phyloP scores from a whole-genome alignment of 495 filamentous ascomycete species.

The Lophium mytilinum region DNA sequence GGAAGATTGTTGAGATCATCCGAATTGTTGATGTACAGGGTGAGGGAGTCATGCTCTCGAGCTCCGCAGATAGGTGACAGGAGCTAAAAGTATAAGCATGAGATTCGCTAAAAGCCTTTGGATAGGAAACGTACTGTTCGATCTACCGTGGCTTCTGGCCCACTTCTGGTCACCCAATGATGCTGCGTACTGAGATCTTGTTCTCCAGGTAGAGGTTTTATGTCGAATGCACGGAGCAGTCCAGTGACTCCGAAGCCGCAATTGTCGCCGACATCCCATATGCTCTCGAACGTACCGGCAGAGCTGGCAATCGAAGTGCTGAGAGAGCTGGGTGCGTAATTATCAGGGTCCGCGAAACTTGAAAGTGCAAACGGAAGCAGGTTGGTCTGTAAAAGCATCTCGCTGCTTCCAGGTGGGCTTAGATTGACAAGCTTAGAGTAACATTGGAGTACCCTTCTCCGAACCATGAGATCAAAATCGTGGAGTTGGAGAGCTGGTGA shows the following conservation, averaged over 20 bases:
- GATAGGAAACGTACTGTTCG: constrained; percentile 41
- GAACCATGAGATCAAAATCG: constrained; percentile 88
- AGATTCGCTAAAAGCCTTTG: neutral
- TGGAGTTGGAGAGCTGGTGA: constrained; percentile 81
- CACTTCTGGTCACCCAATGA: constrained; percentile 54
- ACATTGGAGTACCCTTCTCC: constrained; percentile 86
- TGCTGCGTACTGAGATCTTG: constrained; percentile 49
- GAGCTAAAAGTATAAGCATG: constrained; percentile 33
- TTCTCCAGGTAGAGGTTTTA: constrained; percentile 62
- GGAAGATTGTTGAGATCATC: constrained; percentile 43
- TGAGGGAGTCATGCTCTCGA: constrained; percentile 81
- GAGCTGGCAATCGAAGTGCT: constrained; percentile 89
- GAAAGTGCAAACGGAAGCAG: constrained; percentile 86
- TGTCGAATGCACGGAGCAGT: constrained; percentile 67
- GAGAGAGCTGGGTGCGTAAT: constrained; percentile 70
- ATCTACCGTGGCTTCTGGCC: constrained; percentile 63
- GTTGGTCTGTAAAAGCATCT: constrained; percentile 83
- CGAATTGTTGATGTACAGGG: constrained; percentile 55
- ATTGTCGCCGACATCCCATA: constrained; percentile 95
- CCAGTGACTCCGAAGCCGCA: constrained; percentile 88
- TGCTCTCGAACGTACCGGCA: constrained; percentile 78
- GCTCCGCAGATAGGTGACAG: constrained; percentile 72
- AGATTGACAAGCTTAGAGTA: constrained; percentile 84
- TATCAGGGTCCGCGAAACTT: constrained; percentile 88
- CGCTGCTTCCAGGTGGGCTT: constrained; percentile 69